These are phyloP conservation scores for Pseudocercospora fijiensis DNA, from an alignment of 2,329 filamentous ascomycete genomes.

Conservation along the genomic window DNA sequence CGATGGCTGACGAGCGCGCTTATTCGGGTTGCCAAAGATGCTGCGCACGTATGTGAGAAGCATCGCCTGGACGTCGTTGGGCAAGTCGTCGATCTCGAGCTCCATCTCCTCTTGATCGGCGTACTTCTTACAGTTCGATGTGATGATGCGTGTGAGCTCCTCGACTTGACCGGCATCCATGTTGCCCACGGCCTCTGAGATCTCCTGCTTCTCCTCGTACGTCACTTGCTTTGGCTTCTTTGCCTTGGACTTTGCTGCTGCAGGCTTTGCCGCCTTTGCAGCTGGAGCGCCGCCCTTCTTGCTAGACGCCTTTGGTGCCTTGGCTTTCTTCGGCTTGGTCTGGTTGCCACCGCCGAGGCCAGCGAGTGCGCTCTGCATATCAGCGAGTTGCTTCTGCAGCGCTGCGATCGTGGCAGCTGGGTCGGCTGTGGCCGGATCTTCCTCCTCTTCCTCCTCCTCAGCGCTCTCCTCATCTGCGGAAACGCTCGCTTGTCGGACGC, in stretches of 20 bases:
- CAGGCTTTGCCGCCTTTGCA: conserved; percentile 45
- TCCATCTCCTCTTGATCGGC: conserved; percentile 60
- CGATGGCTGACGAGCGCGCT: conserved; percentile 28
- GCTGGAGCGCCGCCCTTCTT: conserved; percentile 23
- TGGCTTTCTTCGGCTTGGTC: conserved; percentile 44
- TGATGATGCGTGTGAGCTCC: conserved; percentile 84
- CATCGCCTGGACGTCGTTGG: conserved; percentile 55
- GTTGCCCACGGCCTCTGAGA: conserved; percentile 59
- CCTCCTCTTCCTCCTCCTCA: conserved; percentile 61
- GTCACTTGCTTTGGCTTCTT: conserved; percentile 67
- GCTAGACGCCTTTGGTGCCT: conserved; percentile 27
- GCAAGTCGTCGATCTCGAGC: conserved; percentile 63
- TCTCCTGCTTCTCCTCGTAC: conserved; percentile 82
- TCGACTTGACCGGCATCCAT: conserved; percentile 76
- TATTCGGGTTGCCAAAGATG: conserved; percentile 39
- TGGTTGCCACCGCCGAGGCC: conserved; percentile 47
- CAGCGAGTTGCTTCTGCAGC: conserved; percentile 66
- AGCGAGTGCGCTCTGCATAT: conserved; percentile 47
- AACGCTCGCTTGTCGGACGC: conserved; percentile 64
- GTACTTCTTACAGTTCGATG: conserved; percentile 74
- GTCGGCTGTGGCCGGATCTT: conserved; percentile 45
- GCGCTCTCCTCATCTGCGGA: conserved; percentile 70
- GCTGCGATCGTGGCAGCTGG: conserved; percentile 60
- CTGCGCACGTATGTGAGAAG: conserved; percentile 56
- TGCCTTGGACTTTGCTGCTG: conserved; percentile 43